Conservation (phyloP, 2,329 filamentous ascomycete genomes). For the Huntiella omanensis region DNA sequence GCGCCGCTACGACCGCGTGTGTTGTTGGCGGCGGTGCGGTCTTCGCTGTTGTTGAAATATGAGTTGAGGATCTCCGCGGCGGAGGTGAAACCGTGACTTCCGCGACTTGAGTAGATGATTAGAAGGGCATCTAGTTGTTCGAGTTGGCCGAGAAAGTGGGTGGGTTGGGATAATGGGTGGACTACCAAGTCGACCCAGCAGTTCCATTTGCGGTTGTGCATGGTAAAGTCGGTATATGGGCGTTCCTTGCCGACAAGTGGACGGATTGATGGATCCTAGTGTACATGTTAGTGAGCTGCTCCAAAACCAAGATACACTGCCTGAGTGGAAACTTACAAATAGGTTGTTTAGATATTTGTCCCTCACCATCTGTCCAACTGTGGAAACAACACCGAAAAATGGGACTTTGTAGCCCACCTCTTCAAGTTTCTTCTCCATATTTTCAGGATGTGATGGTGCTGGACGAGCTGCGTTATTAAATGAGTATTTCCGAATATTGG, state of each 20-base stretch:
- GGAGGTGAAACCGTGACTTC: slow-evolving; percentile 3
- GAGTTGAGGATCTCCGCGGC: slow-evolving; percentile 8
- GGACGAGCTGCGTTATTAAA: background rate
- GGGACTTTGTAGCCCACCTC: slow-evolving; percentile 7
- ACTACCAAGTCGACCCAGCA: slow-evolving; percentile 11
- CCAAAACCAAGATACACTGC: background rate
- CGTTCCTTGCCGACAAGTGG: background rate
- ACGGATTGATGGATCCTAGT: background rate
- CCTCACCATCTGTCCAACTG: slow-evolving; percentile 3
- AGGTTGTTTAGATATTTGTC: slow-evolving; percentile 7
- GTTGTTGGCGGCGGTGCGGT: background rate
- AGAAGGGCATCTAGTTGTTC: slow-evolving; percentile 9
- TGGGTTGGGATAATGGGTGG: slow-evolving; percentile 8
- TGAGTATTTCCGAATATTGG: background rate
- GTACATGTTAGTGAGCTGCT: too few relatives aligned
- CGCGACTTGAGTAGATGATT: slow-evolving; percentile 7
- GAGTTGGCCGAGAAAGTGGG: slow-evolving; percentile 10
- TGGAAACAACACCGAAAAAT: slow-evolving; percentile 11
- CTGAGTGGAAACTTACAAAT: slow-evolving; percentile 8
- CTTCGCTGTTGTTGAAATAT: slow-evolving; percentile 1
- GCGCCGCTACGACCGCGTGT: background rate
- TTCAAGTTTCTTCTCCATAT: background rate
- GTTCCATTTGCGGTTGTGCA: slow-evolving; percentile 7
- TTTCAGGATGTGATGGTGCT: background rate
- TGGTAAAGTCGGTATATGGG: slow-evolving; percentile 7